Percentiles rank a stretch among this genome's conserved stretches.
phyloP scores from a whole-genome alignment of 2,329 filamentous ascomycete genomes.

The Ceratocystis variospora region DNA sequence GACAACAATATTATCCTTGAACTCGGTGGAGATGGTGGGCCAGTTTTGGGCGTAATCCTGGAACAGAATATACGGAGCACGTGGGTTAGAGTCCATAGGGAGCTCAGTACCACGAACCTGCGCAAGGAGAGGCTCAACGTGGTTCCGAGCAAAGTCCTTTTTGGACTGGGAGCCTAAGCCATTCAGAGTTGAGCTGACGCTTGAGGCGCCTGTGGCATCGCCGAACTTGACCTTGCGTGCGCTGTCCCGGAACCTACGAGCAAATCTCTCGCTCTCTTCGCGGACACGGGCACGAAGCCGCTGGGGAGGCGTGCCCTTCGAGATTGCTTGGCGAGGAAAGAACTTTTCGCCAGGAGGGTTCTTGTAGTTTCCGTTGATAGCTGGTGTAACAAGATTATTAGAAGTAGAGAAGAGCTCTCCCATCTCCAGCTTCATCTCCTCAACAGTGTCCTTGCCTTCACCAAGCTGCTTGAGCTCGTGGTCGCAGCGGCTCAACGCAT shows the following conservation, averaged over 20 bases:
- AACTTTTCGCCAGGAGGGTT: slow-evolving; percentile 39
- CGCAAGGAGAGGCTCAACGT: slow-evolving; percentile 36
- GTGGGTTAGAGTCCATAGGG: slow-evolving; percentile 39
- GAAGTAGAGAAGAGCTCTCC: slow-evolving; percentile 39
- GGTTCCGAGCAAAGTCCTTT: slow-evolving; percentile 34
- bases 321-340: slow-evolving; percentile 36
- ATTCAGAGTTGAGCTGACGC: slow-evolving; percentile 22
- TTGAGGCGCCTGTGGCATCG: slow-evolving; percentile 15
- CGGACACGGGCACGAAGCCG: slow-evolving; percentile 38
- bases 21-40: slow-evolving; percentile 38
- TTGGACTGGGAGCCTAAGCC: slow-evolving; percentile 30
- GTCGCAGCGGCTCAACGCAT: slow-evolving; percentile 36
- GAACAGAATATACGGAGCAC: slow-evolving; percentile 41
- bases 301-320: slow-evolving; percentile 37
- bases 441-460: slow-evolving; percentile 37
- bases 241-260: slow-evolving; percentile 35
- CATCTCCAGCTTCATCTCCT: slow-evolving; percentile 41
- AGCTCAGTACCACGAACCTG: slow-evolving; percentile 41
- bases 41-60: slow-evolving; percentile 40
- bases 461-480: slow-evolving; percentile 37
- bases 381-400: slow-evolving; percentile 40
- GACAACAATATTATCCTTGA: slow-evolving; percentile 40
- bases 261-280: slow-evolving; percentile 39
- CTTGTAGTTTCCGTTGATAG: slow-evolving; percentile 42
- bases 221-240: slow-evolving; percentile 37